Evolutionary conservation across 805 yeast species (phyloP).

Genomic region (Starmerella geochares): DNA sequence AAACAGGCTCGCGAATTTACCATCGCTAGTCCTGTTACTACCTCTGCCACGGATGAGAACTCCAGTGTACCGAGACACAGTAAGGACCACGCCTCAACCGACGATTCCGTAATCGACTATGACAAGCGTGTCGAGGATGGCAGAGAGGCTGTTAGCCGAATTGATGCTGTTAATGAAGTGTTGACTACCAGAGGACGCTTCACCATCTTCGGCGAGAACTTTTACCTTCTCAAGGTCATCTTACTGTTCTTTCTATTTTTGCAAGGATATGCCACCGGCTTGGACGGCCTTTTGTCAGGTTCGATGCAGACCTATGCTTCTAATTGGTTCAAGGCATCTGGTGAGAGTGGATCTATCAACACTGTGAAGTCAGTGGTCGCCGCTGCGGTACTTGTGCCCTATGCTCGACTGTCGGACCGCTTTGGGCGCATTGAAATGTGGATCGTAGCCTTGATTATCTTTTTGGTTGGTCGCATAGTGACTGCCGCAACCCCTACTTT

Average conservation of each 20-base stretch:
- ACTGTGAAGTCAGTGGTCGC: conserved; percentile 47
- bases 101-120: not conserved
- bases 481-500: conserved; percentile 52
- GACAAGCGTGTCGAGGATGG: not conserved
- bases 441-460: conserved; percentile 42
- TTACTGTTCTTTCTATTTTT: conserved; percentile 43
- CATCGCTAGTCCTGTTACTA: not conserved
- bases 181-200: conserved; percentile 3
- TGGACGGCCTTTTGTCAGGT: conserved; percentile 50
- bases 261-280: conserved; percentile 49
- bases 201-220: conserved; percentile 1
- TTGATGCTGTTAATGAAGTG: conserved; percentile 10
- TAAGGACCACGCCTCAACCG: not conserved
- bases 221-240: conserved; percentile 18
- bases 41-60: not conserved
- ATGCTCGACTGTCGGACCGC: conserved; percentile 52
- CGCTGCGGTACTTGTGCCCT: conserved; percentile 56
- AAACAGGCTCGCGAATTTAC: not conserved
- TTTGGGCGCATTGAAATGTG: conserved; percentile 54
- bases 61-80: not conserved
- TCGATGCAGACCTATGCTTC: conserved; percentile 50
- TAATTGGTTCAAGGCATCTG: conserved; percentile 43
- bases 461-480: conserved; percentile 53
- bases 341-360: conserved; percentile 49
- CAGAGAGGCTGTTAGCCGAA: conserved; percentile 11